Evolutionary conservation across 2,329 filamentous ascomycete genomes (phyloP).

Genomic region (Alternaria angustiovoidea): DNA sequence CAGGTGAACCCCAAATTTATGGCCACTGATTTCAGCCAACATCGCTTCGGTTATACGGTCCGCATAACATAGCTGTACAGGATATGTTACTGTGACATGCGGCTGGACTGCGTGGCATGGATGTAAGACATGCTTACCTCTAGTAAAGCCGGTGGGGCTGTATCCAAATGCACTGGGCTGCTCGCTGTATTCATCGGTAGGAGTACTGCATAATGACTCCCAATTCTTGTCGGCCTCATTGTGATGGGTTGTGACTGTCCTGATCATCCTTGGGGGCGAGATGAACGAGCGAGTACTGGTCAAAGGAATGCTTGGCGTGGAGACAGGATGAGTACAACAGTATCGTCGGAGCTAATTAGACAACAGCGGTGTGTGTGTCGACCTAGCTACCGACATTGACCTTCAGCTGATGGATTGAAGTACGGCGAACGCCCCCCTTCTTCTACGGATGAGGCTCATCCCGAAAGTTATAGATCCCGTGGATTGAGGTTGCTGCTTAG

Average conservation of each 20-base stretch:
- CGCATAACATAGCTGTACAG: not conserved
- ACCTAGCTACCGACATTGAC: not conserved
- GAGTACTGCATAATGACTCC: not conserved
- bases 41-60: not conserved
- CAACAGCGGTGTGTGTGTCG: not conserved
- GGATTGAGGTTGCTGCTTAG: not conserved
- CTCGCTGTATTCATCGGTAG: conserved; percentile 1
- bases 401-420: not conserved
- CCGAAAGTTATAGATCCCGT: not conserved
- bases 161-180: not conserved
- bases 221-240: not conserved
- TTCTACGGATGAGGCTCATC: not conserved
- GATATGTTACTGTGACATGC: not conserved
- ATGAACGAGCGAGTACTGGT: not conserved
- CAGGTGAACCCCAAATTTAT: not conserved
- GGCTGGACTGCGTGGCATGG: not conserved
- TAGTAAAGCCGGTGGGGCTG: not conserved
- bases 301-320: not conserved
- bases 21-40: not conserved
- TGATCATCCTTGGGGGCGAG: not conserved
- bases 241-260: not conserved
- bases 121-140: not conserved
- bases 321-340: not conserved
- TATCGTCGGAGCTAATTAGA: not conserved
- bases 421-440: not conserved